Evolutionary conservation across 2,329 filamentous ascomycete species (phyloP), one percentile per base, ranked within the genome.

Genomic region (Metarhizium guizhouense): DNA sequence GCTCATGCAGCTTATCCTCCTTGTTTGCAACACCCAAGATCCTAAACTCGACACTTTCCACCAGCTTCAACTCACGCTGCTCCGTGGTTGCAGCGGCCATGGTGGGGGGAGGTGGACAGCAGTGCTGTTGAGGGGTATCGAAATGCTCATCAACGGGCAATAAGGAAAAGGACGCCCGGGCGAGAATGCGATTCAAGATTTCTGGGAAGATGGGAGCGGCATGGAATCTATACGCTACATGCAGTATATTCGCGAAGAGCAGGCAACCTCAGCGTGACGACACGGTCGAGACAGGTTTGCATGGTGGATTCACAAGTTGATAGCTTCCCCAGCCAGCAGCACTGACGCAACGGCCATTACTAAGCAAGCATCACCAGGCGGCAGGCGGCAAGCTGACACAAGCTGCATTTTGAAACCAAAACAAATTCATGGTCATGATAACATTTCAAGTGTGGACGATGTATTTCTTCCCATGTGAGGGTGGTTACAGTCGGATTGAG

Each of bases 31-130:
- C 82, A 32, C 83, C 87, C 16, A 84, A 68, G 64, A 96, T 94
- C 60, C 86, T 83, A 66, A 94, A 83, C 70, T 95, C 91, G 49
- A 95, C 87, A 67, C 89, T 93, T 65, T 88, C 88, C 53, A 96
- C 82, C 59, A 96, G 82, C 61, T 84, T 82, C 62, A 95, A 78
- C 79, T 96, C 91, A 59, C 85, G 83, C 70, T 87, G 78, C 71
- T 88, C 84, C 6, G 74, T 64, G 11, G 74, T 67, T 30, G 64
- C 54, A 32, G 63, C 58, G 30, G 74, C 63, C 74, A 76, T 76
- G 58, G 36, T 59, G 58, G 52, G 13, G 34, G 8, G 13, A 29
- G 52, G 13, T 38, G 8, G 13, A 29, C 34, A 51, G 51, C 25
- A 43, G 43, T 34, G 40, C 32, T 36, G 47, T 14, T 34, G 51